A percentile compares a stretch with the other conserved stretches of the same genome.
These are phyloP conservation scores for Austroboletus eburneus DNA, from an alignment of 768 basidiomycete genomes.

Conservation along the genomic window DNA sequence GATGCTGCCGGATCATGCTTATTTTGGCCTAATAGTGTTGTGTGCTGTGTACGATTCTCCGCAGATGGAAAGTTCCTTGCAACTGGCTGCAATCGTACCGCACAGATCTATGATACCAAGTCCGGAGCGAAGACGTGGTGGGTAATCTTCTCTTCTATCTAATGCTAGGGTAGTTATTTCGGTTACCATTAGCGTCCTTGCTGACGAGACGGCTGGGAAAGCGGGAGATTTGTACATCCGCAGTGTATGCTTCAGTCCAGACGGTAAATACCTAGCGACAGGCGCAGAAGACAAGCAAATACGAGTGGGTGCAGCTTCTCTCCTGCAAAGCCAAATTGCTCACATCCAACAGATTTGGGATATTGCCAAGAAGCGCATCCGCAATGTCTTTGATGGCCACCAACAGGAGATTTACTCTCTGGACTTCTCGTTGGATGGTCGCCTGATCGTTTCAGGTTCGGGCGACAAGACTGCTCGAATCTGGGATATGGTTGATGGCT, in stretches of 20 bases:
- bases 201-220: slow-evolving; percentile 70
- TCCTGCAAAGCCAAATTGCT: not conserved
- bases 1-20: not conserved
- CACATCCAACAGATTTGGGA: slow-evolving; percentile 85
- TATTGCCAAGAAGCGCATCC: slow-evolving; percentile 73
- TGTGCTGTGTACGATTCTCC: slow-evolving; percentile 91
- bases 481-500: slow-evolving; percentile 52
- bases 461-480: slow-evolving; percentile 71
- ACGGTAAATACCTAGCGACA: slow-evolving; percentile 67
- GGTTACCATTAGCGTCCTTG: slow-evolving; percentile 52
- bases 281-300: slow-evolving; percentile 92
- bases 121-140: slow-evolving; percentile 83
- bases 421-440: slow-evolving; percentile 85
- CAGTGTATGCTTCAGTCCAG: slow-evolving; percentile 76
- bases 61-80: slow-evolving; percentile 91
- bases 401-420: slow-evolving; percentile 93
- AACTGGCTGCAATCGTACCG: slow-evolving; percentile 93
- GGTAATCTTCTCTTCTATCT: slow-evolving; percentile 21
- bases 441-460: slow-evolving; percentile 84
- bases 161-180: slow-evolving; percentile 7
- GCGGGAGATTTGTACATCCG: slow-evolving; percentile 86
- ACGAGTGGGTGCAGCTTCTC: slow-evolving; percentile 49
- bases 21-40: slow-evolving; percentile 45
- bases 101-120: slow-evolving; percentile 92
- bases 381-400: slow-evolving; percentile 82